A percentile compares a stretch with the other conserved stretches of the same genome.
Conservation (phyloP, 2,329 filamentous ascomycete species). For the Pseudogymnoascus sp. region DNA sequence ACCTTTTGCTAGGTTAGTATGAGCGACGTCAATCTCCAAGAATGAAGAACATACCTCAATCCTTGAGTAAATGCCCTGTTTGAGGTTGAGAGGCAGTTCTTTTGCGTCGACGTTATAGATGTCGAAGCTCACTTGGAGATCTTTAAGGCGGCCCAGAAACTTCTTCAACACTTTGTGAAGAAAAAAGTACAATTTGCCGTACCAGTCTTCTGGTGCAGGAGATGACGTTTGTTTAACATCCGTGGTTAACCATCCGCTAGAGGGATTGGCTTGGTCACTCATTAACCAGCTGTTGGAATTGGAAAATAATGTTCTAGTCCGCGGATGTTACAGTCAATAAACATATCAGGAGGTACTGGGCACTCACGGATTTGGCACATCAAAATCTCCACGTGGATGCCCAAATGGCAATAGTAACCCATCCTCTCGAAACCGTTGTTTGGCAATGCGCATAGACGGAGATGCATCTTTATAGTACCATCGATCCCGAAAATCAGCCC, state of each 20-base stretch:
- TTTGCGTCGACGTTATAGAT: constrained; percentile 26
- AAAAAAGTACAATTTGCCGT: constrained; percentile 33
- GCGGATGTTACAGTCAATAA: constrained; percentile 13
- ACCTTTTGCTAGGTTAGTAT: constrained; percentile 23
- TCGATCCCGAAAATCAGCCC: constrained; percentile 15
- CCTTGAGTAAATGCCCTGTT: constrained; percentile 26
- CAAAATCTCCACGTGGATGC: constrained; percentile 26
- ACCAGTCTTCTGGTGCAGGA: constrained; percentile 30
- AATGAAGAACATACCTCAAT: constrained; percentile 31
- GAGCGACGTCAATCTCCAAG: background rate
- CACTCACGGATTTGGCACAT: constrained; percentile 36
- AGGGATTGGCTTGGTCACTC: constrained; percentile 31
- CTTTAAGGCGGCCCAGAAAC: constrained; percentile 27
- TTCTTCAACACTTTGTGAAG: constrained; percentile 25
- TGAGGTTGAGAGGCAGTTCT: constrained; percentile 20
- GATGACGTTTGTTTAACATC: constrained; percentile 23
- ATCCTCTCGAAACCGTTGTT: constrained; percentile 29
- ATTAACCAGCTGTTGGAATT: constrained; percentile 29
- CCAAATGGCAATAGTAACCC: constrained; percentile 36
- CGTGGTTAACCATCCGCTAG: constrained; percentile 29
- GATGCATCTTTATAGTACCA: constrained; percentile 8
- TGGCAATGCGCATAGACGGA: constrained; percentile 21
- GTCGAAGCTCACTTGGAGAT: constrained; percentile 22
- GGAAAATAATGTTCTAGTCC: constrained; percentile 33
- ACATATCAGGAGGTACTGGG: background rate